phyloP scores from a whole-genome alignment of 1,284 basidiomycete genomes.

The Lentinula novae-zelandiae region DNA sequence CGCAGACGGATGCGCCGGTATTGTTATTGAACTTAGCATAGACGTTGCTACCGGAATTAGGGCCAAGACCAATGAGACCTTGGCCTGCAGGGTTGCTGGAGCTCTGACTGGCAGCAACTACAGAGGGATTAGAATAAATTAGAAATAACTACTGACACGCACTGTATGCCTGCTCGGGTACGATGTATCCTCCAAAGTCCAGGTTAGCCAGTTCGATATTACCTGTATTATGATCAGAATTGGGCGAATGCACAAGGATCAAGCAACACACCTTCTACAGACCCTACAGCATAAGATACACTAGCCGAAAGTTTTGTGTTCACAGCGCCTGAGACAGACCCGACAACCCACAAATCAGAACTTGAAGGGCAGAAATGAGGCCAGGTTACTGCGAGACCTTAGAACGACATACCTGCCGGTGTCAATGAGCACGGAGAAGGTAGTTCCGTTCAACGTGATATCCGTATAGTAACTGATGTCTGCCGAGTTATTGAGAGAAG shows the following conservation, averaged over 20 bases:
- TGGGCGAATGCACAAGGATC: background rate
- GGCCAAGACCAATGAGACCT: slow-evolving; percentile 47
- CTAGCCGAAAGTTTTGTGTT: slow-evolving; percentile 38
- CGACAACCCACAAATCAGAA: slow-evolving; percentile 59
- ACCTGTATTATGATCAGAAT: slow-evolving; percentile 28
- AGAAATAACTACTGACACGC: slow-evolving; percentile 21
- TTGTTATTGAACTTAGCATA: slow-evolving; percentile 23
- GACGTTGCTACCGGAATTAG: slow-evolving; percentile 42
- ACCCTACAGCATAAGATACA: slow-evolving; percentile 50
- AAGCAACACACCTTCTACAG: slow-evolving; percentile 37
- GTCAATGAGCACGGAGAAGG: slow-evolving; percentile 53
- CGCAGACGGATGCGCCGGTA: slow-evolving; percentile 47
- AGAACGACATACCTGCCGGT: slow-evolving; percentile 54
- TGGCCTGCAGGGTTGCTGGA: slow-evolving; percentile 26
- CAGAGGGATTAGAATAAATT: slow-evolving; percentile 10
- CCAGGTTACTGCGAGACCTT: background rate
- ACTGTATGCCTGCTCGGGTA: slow-evolving; percentile 65
- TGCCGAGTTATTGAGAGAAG: slow-evolving; percentile 18
- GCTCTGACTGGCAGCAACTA: slow-evolving; percentile 35
- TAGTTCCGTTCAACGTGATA: slow-evolving; percentile 46
- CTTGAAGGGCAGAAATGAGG: slow-evolving; percentile 23
- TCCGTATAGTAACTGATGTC: slow-evolving; percentile 45
- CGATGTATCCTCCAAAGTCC: slow-evolving; percentile 48
- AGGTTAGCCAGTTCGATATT: slow-evolving; percentile 50
- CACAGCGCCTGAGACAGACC: slow-evolving; percentile 37